phyloP scores from a whole-genome alignment of 2,329 filamentous ascomycete species.

The Xylaria sp. region DNA sequence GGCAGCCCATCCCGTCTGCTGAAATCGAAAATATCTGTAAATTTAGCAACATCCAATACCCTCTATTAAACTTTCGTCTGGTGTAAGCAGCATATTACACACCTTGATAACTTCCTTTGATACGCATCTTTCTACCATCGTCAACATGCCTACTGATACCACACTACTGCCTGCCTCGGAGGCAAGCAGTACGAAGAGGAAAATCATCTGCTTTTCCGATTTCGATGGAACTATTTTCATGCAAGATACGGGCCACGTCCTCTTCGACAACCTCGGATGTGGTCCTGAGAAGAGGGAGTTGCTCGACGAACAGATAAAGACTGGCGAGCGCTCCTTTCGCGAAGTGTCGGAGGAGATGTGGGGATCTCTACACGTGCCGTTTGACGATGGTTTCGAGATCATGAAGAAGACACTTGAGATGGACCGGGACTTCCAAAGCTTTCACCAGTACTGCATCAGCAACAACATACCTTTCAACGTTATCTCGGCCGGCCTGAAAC shows the following conservation, averaged over 20 bases:
- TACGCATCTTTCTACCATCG: neutral
- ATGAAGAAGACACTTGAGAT: slow-evolving; percentile 72
- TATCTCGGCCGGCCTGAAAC: slow-evolving; percentile 75
- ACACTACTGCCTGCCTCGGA: slow-evolving; percentile 49
- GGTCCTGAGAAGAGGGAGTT: slow-evolving; percentile 64
- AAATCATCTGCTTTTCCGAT: slow-evolving; percentile 71
- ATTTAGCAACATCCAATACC: neutral
- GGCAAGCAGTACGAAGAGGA: slow-evolving; percentile 59
- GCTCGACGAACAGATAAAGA: slow-evolving; percentile 73
- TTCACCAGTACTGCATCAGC: slow-evolving; percentile 72
- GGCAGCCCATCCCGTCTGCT: neutral
- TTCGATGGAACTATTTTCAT: slow-evolving; percentile 80
- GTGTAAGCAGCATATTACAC: slow-evolving; percentile 2
- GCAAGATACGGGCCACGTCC: slow-evolving; percentile 76
- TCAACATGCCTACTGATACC: slow-evolving; percentile 55
- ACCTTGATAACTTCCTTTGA: neutral
- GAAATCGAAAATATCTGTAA: neutral
- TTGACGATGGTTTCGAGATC: slow-evolving; percentile 73
- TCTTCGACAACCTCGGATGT: slow-evolving; percentile 74
- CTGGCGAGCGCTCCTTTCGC: slow-evolving; percentile 72
- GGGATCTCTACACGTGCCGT: slow-evolving; percentile 73
- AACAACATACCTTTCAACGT: slow-evolving; percentile 75
- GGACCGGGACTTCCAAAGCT: slow-evolving; percentile 70
- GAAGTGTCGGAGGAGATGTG: slow-evolving; percentile 80
- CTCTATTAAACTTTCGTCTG: neutral